Base-by-base conservation (phyloP, 192 early-diverging fungal genomes). In the Coemansia sp. region DNA sequence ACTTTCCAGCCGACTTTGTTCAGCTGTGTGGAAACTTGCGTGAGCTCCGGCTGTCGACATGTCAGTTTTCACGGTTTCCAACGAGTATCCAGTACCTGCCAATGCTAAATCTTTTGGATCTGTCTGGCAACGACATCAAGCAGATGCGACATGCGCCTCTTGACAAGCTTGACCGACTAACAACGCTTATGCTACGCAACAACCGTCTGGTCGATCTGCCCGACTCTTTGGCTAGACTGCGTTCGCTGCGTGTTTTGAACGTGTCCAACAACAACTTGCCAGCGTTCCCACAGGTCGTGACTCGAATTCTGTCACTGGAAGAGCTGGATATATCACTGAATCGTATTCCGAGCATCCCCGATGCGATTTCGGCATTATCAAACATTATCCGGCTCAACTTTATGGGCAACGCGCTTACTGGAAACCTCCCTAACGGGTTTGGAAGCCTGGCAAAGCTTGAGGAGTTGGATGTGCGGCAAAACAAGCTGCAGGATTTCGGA, bases 311-410 rank as follows among this genome's bases (percentile, higher is more conserved):
- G 36, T 71, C 85, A 26, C 68, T 93, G 14, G 81, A 75, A 12
- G 83, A 89, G 28, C 80, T 96, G 21, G 92, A 96, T 66, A 66
- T 95, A 26, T 90, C 86, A 53, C 91, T 93, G 52, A 94, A 94
- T 66, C 87, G 91, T 44, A 90, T 96, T n/a, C 74, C 85, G 4
- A 69, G 58, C 9, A 77, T 96, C 15, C 90, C 92, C 20, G 82
- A 91, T 15, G 81, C 80, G 23, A 90, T 94, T 38, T 86, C 90
- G 17, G 72, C 87, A 7, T 72, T 95, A 12, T 55, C 53, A 5
- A 71, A 86, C 8, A 68, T 96, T 22, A 63, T 74, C 23, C 69
- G 73, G 21, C 74, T 96, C 11, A 75, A 82, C 22, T 72, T 91
- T 5, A 86, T 90, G 77, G 91, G 87, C n/a, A 96, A 96, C 62